These are phyloP conservation scores for Dittrichia graveolens DNA, from an alignment of 129 eudicot genomes.

Conservation along the genomic window DNA sequence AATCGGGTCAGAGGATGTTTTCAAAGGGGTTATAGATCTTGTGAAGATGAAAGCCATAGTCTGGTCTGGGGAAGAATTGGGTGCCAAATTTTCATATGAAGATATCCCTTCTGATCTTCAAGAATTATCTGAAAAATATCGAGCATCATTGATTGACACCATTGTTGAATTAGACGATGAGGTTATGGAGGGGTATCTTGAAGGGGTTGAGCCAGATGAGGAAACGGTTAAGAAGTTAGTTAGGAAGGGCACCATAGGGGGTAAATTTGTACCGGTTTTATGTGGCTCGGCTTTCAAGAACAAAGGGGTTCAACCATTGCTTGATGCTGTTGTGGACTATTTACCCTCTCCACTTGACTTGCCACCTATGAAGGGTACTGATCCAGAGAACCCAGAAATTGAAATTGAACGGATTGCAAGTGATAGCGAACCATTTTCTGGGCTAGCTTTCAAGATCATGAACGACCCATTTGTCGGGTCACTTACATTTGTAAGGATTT, in stretches of 20 bases:
- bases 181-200: constrained; percentile 86
- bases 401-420: constrained; percentile 49
- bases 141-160: constrained; percentile 62
- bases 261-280: constrained; percentile 77
- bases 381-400: constrained; percentile 90
- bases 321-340: constrained; percentile 91
- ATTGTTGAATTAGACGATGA: constrained; percentile 87
- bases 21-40: constrained; percentile 84
- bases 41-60: constrained; percentile 81
- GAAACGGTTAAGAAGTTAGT: constrained; percentile 65
- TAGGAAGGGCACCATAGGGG: constrained; percentile 80
- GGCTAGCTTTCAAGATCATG: constrained; percentile 97
- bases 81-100: constrained; percentile 80
- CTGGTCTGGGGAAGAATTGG: constrained; percentile 96
- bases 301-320: constrained; percentile 95
- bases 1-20: constrained; percentile 80
- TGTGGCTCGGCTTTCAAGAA: constrained; percentile 96
- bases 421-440: constrained; percentile 86
- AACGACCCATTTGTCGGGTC: constrained; percentile 93
- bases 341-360: constrained; percentile 87
- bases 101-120: constrained; percentile 83
- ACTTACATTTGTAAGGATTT: constrained; percentile 87
- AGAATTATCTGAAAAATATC: constrained; percentile 70
- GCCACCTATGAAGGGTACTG: constrained; percentile 90
- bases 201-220: constrained; percentile 92